phyloP scores from a whole-genome alignment of 768 basidiomycete species.

The Rhodotorula paludigena region DNA sequence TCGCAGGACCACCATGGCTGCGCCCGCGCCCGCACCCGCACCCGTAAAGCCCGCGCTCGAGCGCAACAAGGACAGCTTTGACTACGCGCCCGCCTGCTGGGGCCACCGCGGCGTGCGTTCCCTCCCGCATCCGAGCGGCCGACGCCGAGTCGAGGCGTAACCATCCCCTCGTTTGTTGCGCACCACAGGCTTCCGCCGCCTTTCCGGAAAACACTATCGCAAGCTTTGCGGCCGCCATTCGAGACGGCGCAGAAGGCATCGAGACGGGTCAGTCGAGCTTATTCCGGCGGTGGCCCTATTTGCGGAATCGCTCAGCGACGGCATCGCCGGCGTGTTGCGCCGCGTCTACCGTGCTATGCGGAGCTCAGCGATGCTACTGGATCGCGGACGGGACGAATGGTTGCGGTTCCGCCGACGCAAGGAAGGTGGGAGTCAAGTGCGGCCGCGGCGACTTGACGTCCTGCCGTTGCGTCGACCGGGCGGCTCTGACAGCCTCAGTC shows the following conservation, averaged over 20 bases:
- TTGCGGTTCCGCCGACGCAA: too few relatives aligned
- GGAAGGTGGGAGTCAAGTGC: too few relatives aligned
- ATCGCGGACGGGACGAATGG: too few relatives aligned
- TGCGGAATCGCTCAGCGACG: too few relatives aligned
- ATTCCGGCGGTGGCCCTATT: too few relatives aligned
- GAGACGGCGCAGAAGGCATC: conserved; percentile 91
- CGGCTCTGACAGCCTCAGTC: too few relatives aligned
- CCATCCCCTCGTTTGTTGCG: too few relatives aligned
- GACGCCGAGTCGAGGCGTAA: background rate
- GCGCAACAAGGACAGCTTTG: background rate
- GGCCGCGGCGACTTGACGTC: too few relatives aligned
- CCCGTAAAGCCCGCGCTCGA: background rate
- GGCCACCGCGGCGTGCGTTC: conserved; percentile 60
- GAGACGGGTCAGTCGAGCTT: conserved; percentile 66
- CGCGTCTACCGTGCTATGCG: too few relatives aligned
- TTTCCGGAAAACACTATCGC: conserved; percentile 93
- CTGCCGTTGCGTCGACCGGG: too few relatives aligned
- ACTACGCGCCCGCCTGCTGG: conserved; percentile 65
- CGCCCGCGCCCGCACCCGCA: background rate
- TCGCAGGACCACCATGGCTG: background rate
- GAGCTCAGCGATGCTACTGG: too few relatives aligned
- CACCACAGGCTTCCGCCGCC: conserved; percentile 66
- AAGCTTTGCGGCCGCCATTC: conserved; percentile 89
- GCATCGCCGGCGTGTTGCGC: too few relatives aligned
- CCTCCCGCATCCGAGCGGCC: background rate